A percentile compares a stretch with the other conserved stretches of the same genome.
phyloP scores from a whole-genome alignment of 176 grass and related monocot species.

The Aegilops tauschii region DNA sequence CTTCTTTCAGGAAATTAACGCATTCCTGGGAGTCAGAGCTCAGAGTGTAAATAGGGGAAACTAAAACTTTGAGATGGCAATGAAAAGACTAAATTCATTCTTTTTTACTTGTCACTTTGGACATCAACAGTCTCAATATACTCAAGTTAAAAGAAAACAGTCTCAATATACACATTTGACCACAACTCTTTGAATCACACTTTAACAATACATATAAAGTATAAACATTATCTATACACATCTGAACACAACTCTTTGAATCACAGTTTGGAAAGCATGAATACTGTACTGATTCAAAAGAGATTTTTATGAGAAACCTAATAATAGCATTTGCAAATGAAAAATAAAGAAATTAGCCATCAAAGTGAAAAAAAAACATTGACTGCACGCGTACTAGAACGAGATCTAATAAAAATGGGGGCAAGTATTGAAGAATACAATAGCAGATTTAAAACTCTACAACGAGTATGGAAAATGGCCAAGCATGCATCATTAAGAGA shows the following conservation, averaged over 20 bases:
- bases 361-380: neutral
- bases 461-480: neutral
- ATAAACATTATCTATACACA: neutral
- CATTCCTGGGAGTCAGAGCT: constrained; percentile 47
- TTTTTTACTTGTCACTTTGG: neutral
- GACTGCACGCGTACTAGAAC: neutral
- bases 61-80: constrained; percentile 15
- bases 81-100: neutral
- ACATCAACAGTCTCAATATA: neutral
- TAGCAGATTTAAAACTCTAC: constrained; percentile 23
- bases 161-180: neutral
- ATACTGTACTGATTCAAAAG: neutral
- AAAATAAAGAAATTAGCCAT: neutral
- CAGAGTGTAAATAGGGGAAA: neutral
- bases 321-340: neutral
- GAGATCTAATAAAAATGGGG: neutral
- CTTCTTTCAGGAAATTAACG: constrained; percentile 63
- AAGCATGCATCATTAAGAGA: constrained; percentile 6
- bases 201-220: neutral
- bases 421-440: neutral
- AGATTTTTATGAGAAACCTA: neutral
- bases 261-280: neutral
- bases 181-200: neutral
- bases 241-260: neutral
- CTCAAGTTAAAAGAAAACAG: neutral